Base-by-base conservation (phyloP, 371 early-diverging fungal genomes). In the Syncephalastrum racemosum region DNA sequence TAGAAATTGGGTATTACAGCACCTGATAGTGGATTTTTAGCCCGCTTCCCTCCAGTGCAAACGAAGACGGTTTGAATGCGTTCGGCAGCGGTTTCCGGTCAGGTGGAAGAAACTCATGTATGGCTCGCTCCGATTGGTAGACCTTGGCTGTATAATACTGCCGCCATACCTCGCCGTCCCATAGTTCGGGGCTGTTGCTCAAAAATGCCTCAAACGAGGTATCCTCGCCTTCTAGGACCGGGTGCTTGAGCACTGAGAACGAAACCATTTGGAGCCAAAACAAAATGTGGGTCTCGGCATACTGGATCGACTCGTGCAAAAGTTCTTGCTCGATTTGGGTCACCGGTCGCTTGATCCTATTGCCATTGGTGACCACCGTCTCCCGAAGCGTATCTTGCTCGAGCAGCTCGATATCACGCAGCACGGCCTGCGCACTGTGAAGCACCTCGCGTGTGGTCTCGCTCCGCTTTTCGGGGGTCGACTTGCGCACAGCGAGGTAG, bases 251-350 rank as follows among this genome's bases (percentile, higher is more conserved):
- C 22, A 71, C 27, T 1, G 64, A 54, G 58, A 66, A 74, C 3
- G 75, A 66, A 0, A 71, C 69, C 75, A 74, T 74, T 22, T 74
- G 75, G 4, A 71, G 58, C 75, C 75, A 74, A 40, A 74, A 74
- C 20, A 74, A 27, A 1, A 63, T 62, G 18, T 74, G 75, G 19
- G 75, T 74, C 50, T 68, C 71, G 7, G 71, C 68, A 22, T 74
- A 74, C 14, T 39, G 36, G 2, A 67, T 62, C 1, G 57, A 62
- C 24, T 53, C 60, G 40, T 54, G 59, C 13, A 46, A 19, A 23
- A 63, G 46, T 46, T 60, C 54, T 7, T 45, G 41, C 49, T 46
- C 10, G 36, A 31, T 31, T 2, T 8, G 36, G 2, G 36, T 31
- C 36, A 31, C 36, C 0, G 31, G 46, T 14, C 49, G 54, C 18